Conservation (phyloP, 768 basidiomycete species). For the Termitomyces titanicus region DNA sequence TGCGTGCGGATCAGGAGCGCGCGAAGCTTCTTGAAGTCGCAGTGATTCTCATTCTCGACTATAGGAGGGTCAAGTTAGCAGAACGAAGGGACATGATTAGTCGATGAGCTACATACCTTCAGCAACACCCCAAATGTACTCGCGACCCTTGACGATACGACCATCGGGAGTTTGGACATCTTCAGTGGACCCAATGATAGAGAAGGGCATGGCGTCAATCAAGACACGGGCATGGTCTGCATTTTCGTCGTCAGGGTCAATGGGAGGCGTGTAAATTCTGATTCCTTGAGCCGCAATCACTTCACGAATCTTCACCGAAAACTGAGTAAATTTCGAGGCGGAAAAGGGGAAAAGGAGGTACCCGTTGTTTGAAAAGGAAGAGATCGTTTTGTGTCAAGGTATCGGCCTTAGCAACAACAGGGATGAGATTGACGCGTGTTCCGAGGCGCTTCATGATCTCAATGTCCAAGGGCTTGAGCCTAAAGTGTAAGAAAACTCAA, state of each 20-base stretch:
- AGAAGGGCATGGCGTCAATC: slow-evolving; percentile 93
- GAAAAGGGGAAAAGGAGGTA: slow-evolving; percentile 34
- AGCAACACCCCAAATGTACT: slow-evolving; percentile 99
- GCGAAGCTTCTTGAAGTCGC: slow-evolving; percentile 97
- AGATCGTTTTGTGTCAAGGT: slow-evolving; percentile 95
- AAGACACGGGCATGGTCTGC: slow-evolving; percentile 88
- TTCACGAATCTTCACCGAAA: slow-evolving; percentile 71
- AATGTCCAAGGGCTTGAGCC: slow-evolving; percentile 95
- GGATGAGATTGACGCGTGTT: slow-evolving; percentile 96
- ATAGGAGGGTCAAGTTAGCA: slow-evolving; percentile 3
- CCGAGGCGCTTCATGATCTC: slow-evolving; percentile 99
- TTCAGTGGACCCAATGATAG: slow-evolving; percentile 95
- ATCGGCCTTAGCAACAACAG: slow-evolving; percentile 96
- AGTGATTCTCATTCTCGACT: slow-evolving; percentile 99
- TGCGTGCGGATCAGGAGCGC: slow-evolving; percentile 94
- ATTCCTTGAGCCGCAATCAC: slow-evolving; percentile 90
- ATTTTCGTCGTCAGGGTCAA: slow-evolving; percentile 83
- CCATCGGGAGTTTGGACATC: slow-evolving; percentile 93
- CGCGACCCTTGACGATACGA: slow-evolving; percentile 91
- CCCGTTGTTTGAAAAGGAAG: slow-evolving; percentile 87
- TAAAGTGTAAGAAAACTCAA: slow-evolving; percentile 22
- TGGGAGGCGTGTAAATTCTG: slow-evolving; percentile 89
- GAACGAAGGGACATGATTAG: not conserved
- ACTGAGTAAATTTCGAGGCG: slow-evolving; percentile 3
- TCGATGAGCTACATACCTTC: slow-evolving; percentile 58